phyloP scores from a whole-genome alignment of 495 filamentous ascomycete species.

The Cudoniella acicularis region DNA sequence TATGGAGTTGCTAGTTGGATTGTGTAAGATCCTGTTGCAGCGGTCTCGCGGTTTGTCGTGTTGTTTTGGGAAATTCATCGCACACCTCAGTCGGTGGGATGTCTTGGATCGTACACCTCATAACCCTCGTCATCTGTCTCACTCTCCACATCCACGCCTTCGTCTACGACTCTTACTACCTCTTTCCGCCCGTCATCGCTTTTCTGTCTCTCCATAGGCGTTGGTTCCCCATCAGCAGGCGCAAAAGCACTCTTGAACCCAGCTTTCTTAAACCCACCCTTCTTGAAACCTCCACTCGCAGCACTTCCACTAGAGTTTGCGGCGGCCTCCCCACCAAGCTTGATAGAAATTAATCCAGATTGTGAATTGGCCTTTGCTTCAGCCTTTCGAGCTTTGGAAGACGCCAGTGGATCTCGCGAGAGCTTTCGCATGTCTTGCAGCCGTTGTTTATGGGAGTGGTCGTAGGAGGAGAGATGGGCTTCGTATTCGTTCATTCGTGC shows the following conservation, averaged over 20 bases:
- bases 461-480: constrained; percentile 65
- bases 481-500: constrained; percentile 68
- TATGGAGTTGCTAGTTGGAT: neutral
- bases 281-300: constrained; percentile 25
- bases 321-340: constrained; percentile 35
- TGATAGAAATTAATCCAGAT: constrained; percentile 52
- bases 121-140: constrained; percentile 58
- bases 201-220: constrained; percentile 12
- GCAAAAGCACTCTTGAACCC: constrained; percentile 53
- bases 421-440: constrained; percentile 66
- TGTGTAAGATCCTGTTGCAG: too few relatives aligned
- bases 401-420: constrained; percentile 53
- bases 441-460: constrained; percentile 65
- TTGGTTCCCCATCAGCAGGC: constrained; percentile 31
- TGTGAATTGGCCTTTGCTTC: constrained; percentile 61
- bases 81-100: constrained; percentile 51
- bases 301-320: neutral
- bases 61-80: too few relatives aligned
- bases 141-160: constrained; percentile 41
- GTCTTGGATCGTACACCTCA: constrained; percentile 50
- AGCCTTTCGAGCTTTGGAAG: constrained; percentile 60
- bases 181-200: constrained; percentile 15
- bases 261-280: constrained; percentile 51
- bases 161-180: constrained; percentile 17
- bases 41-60: too few relatives aligned